Percentiles rank a stretch among this genome's conserved stretches.
Conservation (phyloP, 371 early-diverging fungal genomes). For the Funneliformis caledonium region DNA sequence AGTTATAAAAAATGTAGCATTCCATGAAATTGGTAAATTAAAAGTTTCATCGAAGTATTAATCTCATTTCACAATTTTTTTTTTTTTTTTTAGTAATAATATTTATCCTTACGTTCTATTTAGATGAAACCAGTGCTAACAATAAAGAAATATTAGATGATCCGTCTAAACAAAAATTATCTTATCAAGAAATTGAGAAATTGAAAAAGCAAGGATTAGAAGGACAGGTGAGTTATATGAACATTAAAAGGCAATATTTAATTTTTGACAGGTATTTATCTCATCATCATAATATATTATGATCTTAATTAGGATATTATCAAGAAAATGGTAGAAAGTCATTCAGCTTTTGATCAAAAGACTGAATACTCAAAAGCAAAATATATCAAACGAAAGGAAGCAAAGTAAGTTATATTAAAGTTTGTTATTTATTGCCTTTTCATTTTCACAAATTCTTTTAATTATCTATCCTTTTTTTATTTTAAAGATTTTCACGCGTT, state of each 20-base stretch:
- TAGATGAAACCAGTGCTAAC: slow-evolving; percentile 80
- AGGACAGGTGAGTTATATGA: slow-evolving; percentile 59
- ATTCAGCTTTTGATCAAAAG: slow-evolving; percentile 85
- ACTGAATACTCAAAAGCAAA: slow-evolving; percentile 96
- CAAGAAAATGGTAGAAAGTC: slow-evolving; percentile 78
- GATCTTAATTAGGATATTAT: slow-evolving; percentile 66
- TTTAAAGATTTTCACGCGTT: slow-evolving; percentile 74
- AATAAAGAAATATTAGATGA: slow-evolving; percentile 83
- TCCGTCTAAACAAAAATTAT: slow-evolving; percentile 75
- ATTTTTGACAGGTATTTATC: neutral
- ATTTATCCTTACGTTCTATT: neutral
- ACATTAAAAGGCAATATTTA: neutral
- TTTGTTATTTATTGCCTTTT: neutral
- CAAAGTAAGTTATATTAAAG: slow-evolving; percentile 65
- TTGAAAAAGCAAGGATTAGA: slow-evolving; percentile 76
- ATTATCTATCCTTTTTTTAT: neutral
- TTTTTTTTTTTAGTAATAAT: slow-evolving; percentile 41
- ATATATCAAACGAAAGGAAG: slow-evolving; percentile 91
- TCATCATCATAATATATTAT: neutral
- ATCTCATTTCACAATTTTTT: slow-evolving; percentile 32
- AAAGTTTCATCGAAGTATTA: neutral
- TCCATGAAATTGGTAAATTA: slow-evolving; percentile 53
- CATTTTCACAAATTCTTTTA: neutral
- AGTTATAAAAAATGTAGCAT: slow-evolving; percentile 50
- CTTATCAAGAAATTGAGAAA: slow-evolving; percentile 82